Evolutionary conservation across 2,329 filamentous ascomycete species (phyloP).

Genomic region (Amauroascus niger): DNA sequence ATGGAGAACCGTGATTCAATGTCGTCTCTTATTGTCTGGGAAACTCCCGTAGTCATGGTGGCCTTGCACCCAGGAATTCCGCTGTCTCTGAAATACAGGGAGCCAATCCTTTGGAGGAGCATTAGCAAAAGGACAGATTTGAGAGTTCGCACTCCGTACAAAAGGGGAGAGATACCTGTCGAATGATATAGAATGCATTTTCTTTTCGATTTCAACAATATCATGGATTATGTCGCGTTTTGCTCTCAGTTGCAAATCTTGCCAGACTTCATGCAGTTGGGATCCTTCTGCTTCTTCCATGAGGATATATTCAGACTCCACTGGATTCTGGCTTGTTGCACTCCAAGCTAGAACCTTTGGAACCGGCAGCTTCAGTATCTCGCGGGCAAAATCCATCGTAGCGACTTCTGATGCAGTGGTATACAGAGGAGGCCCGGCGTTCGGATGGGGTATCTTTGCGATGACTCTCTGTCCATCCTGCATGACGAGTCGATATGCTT

Average conservation of each 20-base stretch:
- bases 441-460: constrained; percentile 13
- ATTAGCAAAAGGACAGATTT: too few relatives aligned
- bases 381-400: constrained; percentile 18
- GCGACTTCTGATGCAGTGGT: constrained; percentile 15
- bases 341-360: constrained; percentile 4
- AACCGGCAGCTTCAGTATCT: constrained; percentile 2
- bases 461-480: constrained; percentile 20
- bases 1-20: background rate
- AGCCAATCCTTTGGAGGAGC: background rate
- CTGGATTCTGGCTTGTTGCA: constrained; percentile 5
- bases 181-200: constrained; percentile 14
- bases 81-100: background rate
- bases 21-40: background rate
- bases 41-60: background rate
- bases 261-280: constrained; percentile 25
- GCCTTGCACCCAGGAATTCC: background rate
- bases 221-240: constrained; percentile 24
- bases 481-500: constrained; percentile 25
- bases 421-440: constrained; percentile 11
- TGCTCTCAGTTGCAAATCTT: constrained; percentile 19
- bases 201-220: constrained; percentile 13
- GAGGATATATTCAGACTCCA: constrained; percentile 20
- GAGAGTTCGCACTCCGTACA: too few relatives aligned
- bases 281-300: constrained; percentile 26
- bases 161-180: background rate